A percentile compares a stretch with the other conserved stretches of the same genome.
These are phyloP conservation scores for Avena insularis DNA, from an alignment of 176 grass and related monocot species.

Conservation along the genomic window DNA sequence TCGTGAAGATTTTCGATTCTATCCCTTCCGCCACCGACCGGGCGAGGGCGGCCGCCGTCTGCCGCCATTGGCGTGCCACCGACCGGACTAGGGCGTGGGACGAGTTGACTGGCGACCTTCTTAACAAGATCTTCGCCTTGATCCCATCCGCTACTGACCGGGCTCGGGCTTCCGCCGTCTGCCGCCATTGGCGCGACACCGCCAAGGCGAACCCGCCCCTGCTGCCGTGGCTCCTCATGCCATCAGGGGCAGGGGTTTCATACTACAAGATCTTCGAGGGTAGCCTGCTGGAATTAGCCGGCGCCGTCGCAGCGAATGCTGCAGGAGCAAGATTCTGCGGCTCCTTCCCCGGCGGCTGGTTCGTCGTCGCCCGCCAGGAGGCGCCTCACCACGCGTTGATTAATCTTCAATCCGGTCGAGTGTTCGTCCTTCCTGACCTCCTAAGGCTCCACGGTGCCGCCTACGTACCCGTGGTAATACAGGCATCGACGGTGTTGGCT, in stretches of 20 bases:
- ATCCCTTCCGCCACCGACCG: not conserved
- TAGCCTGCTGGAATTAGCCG: rapidly evolving
- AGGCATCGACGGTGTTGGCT: not conserved
- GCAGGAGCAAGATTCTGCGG: not conserved
- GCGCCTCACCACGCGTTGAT: not conserved
- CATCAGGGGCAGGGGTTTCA: not conserved
- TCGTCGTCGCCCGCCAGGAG: not conserved
- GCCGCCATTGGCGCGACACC: not conserved
- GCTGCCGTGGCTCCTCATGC: not conserved
- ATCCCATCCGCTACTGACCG: not conserved
- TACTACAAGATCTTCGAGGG: not conserved
- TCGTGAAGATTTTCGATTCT: not conserved
- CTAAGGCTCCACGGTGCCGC: not conserved
- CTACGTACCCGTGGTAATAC: not conserved
- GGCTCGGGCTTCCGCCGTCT: not conserved
- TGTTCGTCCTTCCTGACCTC: not conserved
- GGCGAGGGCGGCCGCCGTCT: not conserved
- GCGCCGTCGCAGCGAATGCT: not conserved
- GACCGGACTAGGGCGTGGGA: not conserved
- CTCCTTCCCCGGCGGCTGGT: not conserved
- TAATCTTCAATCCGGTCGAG: not conserved
- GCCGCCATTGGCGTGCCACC: not conserved
- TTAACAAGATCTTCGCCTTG: rapidly evolving
- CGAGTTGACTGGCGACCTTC: not conserved
- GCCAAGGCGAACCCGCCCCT: not conserved